Evolutionary conservation across 495 filamentous ascomycete species (phyloP).

Genomic region (Chaetomidium leptoderma): DNA sequence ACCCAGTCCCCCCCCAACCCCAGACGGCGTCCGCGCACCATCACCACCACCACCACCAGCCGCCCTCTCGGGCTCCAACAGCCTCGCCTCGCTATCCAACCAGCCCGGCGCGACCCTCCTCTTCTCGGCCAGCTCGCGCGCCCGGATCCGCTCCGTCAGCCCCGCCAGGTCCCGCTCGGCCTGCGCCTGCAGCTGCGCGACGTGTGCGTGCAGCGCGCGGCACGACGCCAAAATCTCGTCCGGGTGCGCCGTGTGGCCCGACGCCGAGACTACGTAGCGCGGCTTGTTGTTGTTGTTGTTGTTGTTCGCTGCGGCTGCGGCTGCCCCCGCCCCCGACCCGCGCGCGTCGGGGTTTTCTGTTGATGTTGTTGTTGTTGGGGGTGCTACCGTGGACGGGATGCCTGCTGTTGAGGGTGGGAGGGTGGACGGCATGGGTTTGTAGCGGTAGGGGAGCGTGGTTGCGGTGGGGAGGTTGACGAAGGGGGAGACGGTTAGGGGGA

Average conservation of each 20-base stretch:
- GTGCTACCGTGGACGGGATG: constrained; percentile 27
- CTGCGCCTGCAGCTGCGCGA: constrained; percentile 58
- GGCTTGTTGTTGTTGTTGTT: constrained; percentile 32
- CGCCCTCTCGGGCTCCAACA: constrained; percentile 69
- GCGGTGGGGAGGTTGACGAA: constrained; percentile 88
- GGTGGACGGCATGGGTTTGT: constrained; percentile 79
- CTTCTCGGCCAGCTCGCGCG: constrained; percentile 87
- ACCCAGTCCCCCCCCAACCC: constrained; percentile 19
- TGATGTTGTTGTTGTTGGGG: constrained; percentile 20
- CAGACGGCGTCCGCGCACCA: constrained; percentile 16
- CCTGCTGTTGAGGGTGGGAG: constrained; percentile 73
- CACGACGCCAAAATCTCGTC: constrained; percentile 79
- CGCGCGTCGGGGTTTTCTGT: constrained; percentile 43
- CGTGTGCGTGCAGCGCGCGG: constrained; percentile 67
- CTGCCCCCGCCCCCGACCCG: constrained; percentile 17
- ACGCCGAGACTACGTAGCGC: constrained; percentile 68
- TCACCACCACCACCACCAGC: constrained; percentile 12
- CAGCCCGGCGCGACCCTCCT: constrained; percentile 86
- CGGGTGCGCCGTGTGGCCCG: constrained; percentile 73
- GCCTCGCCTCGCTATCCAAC: constrained; percentile 81
- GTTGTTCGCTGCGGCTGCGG: background rate
- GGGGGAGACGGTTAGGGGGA: constrained; percentile 88
- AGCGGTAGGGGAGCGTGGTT: constrained; percentile 91
- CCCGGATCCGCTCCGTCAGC: constrained; percentile 66
- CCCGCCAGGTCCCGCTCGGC: constrained; percentile 60